Conservation (phyloP, 2,329 filamentous ascomycete species). For the Basipetospora chlamydospora region DNA sequence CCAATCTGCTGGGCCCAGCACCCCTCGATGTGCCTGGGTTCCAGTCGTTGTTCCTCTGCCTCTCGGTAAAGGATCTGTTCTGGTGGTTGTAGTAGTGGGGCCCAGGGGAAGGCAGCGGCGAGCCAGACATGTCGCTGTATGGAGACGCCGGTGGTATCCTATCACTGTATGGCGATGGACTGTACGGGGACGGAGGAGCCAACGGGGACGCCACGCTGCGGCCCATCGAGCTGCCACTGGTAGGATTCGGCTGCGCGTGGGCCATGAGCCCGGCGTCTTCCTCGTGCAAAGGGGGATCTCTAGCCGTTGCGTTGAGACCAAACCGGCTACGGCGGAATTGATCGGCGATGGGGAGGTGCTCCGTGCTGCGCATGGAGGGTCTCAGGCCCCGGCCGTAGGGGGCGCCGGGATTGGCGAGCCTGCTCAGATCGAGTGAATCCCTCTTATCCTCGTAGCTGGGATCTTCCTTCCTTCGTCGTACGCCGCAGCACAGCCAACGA, state of each 20-base stretch:
- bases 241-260: slow-evolving; percentile 15
- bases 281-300: slow-evolving; percentile 13
- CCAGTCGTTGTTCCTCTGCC: not conserved
- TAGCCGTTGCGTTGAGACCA: slow-evolving; percentile 11
- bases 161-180: not conserved
- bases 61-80: not conserved
- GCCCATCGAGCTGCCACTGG: not conserved
- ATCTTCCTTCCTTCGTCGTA: slow-evolving; percentile 42
- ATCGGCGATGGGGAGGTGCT: slow-evolving; percentile 23
- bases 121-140: not conserved
- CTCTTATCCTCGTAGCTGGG: slow-evolving; percentile 29
- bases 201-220: not conserved
- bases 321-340: slow-evolving; percentile 22
- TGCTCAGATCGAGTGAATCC: slow-evolving; percentile 20
- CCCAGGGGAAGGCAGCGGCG: not conserved
- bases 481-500: slow-evolving; percentile 67
- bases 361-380: slow-evolving; percentile 20
- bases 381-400: slow-evolving; percentile 13
- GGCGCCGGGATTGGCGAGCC: slow-evolving; percentile 13
- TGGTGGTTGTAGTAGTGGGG: not conserved
- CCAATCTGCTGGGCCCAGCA: not conserved
- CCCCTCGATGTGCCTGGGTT: not conserved
- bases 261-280: slow-evolving; percentile 30
- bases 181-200: slow-evolving; percentile 1
- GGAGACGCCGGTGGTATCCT: not conserved